Evolutionary conservation across 345 rosid genomes (phyloP), one percentile per base, ranked within the genome.

Genomic region (Kandelia obovata): DNA sequence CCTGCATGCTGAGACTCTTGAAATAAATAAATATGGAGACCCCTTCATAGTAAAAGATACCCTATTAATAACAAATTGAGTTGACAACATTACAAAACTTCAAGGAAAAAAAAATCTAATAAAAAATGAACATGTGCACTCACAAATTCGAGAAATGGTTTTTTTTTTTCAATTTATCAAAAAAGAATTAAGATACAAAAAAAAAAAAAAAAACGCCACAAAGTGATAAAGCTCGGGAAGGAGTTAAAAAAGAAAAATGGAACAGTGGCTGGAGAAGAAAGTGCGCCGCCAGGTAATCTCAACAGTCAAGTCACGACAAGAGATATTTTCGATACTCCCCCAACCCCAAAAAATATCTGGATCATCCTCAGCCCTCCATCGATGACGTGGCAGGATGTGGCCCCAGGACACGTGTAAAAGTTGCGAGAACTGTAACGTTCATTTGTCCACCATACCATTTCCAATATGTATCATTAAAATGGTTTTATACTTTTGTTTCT

Each of bases 381-480:
- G 34, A 19, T 78, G 92, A 89, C 90, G 84, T 89, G 92, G 83
- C 83, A 73, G 0, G 6, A 8, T 1, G 16, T 19, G 64, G 64
- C 11, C 71, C 65, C 59, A 32, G 31, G 79, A 85, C 89, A 88
- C 96, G 90, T 89, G 93, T 82, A 82, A 87, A 86, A 80, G 91
- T 57, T 78, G 69, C 71, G 83, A 80, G 90, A 87, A 78, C 83
- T 86, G 88, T 81, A 70, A 7, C 81, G 67, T 70, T 73, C 87
- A 71, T 76, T 79, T 72, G 63, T 65, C 62, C 28, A 52, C 51
- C 66, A 26, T 37, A 1, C 35, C 23, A 20, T 32, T 19, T 7
- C 5, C 62, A 52, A 23, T 15, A 4, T 15, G 3, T 0, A 28
- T 5, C 23, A 16, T 3, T 5, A 8, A 16, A 23, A 9, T 31